phyloP scores from a whole-genome alignment of 176 grass and related monocot genomes.

The Cenchrus fungigraminus region DNA sequence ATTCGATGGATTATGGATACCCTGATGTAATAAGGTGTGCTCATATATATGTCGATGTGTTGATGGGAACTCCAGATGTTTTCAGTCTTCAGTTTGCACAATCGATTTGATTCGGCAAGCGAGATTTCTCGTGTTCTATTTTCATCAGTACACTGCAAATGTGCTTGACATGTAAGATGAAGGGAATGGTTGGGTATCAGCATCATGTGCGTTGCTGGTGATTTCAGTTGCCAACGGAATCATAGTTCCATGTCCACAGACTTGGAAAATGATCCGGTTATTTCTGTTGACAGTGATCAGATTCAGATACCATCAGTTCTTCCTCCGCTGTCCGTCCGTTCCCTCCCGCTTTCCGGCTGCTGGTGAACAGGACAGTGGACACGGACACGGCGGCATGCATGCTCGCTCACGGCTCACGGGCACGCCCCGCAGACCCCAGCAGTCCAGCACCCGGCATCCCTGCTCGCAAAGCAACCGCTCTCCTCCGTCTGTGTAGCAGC shows the following conservation, averaged over 20 bases:
- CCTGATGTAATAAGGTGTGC: not conserved
- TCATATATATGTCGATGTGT: too few species aligned
- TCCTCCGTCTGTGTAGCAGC: not conserved
- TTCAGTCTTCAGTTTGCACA: not conserved
- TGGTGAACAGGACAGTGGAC: not conserved
- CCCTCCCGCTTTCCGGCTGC: not conserved
- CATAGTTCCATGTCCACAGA: not conserved
- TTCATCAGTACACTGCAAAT: not conserved
- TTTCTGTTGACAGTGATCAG: not conserved
- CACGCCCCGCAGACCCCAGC: too few species aligned
- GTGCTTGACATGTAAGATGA: not conserved
- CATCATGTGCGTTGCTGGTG: not conserved
- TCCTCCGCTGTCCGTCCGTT: not conserved
- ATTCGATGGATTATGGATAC: not conserved
- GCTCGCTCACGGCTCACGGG: constrained; percentile 12
- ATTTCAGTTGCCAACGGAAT: not conserved
- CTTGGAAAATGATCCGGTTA: not conserved
- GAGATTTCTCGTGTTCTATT: not conserved
- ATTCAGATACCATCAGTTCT: not conserved
- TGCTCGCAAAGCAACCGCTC: constrained; percentile 23
- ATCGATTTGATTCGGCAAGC: not conserved
- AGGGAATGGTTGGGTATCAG: too few species aligned
- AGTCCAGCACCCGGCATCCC: not conserved
- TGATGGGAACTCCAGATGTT: not conserved
- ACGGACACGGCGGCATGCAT: not conserved